Base-by-base conservation (phyloP, 1,284 basidiomycete genomes). In the Tremellales sp. region DNA sequence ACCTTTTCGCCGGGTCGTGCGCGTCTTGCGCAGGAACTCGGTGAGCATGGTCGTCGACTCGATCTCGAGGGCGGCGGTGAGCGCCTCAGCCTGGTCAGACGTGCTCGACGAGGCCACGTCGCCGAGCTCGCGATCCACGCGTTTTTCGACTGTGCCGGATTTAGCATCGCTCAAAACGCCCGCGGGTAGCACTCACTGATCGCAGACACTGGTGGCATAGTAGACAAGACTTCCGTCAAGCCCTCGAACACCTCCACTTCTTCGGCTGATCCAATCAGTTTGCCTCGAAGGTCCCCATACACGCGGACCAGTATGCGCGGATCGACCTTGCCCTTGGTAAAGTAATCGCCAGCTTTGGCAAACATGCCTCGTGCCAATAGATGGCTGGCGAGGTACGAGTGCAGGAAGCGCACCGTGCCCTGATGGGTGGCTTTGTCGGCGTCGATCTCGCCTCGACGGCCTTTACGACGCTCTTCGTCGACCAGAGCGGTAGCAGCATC, bases 11-110 rank as follows among this genome's bases (percentile, higher is more conserved):
- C 75, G 43, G 15, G 62, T 56, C n/a, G 53, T 57, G 27, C 75
- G 61, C 41, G 72, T 76, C 48, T 67, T 71, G n/a, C 65, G 56
- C 22, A 78, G 52, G 43, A 74, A 74, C n/a, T 71, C 70, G 6
- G 57, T 52, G 13, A 77, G 49, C 65, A 74, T 74, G 24, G 60
- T 52, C 13, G 67, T 65, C 0, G 76, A 73, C 5, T 65, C 67
- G 24, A 65, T 59, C 26, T 57, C 50, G 24, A 77, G 54, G 6
- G 67, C 68, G 2, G 45, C 26, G 53, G 74, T 73, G 53, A 31
- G 15, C 29, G 15, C 29, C 10, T 31, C 29, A 31, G 29, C 29
- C 29, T 31, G 8, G 29, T 31, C 29, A 31, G 29, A n/a, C n/a
- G n/a, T n/a, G n/a, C n/a, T n/a, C n/a, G n/a, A n/a, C n/a, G n/a